phyloP scores from a whole-genome alignment of 345 rosid species.

The Syzygium aqueum region DNA sequence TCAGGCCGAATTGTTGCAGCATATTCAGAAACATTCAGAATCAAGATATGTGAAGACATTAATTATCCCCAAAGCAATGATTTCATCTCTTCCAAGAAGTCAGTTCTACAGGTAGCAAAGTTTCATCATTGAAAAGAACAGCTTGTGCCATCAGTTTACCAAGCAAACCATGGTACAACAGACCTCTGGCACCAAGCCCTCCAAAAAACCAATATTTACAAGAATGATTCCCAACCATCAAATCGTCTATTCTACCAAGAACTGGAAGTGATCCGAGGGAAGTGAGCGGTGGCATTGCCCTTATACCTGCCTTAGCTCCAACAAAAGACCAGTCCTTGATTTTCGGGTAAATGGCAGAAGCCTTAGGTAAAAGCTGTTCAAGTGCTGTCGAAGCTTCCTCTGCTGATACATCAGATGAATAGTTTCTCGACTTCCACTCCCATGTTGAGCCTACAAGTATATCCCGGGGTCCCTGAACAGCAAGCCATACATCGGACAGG shows the following conservation, averaged over 20 bases:
- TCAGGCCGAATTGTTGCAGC: not conserved
- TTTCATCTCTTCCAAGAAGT: constrained; percentile 59
- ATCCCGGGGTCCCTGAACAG: constrained; percentile 55
- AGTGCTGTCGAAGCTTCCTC: constrained; percentile 77
- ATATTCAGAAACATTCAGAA: not conserved
- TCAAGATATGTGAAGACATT: not conserved
- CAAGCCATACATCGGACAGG: constrained; percentile 83
- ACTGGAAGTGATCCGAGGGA: constrained; percentile 76
- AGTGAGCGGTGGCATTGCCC: constrained; percentile 89
- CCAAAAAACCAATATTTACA: constrained; percentile 69
- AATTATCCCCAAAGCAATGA: not conserved
- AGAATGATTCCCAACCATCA: constrained; percentile 21
- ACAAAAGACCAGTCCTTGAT: constrained; percentile 52
- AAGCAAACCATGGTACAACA: constrained; percentile 75
- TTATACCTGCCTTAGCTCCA: constrained; percentile 75
- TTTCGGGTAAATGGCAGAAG: constrained; percentile 52
- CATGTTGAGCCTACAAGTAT: constrained; percentile 75
- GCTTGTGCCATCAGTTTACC: constrained; percentile 70
- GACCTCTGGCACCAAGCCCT: constrained; percentile 88
- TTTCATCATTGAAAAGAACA: constrained; percentile 51
- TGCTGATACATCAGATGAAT: constrained; percentile 42
- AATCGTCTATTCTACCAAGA: constrained; percentile 54
- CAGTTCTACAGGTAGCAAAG: constrained; percentile 46
- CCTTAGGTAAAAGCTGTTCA: constrained; percentile 69
- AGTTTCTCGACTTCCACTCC: constrained; percentile 84